Conservation (phyloP, 331 rosid species). For the Quercus lobata region DNA sequence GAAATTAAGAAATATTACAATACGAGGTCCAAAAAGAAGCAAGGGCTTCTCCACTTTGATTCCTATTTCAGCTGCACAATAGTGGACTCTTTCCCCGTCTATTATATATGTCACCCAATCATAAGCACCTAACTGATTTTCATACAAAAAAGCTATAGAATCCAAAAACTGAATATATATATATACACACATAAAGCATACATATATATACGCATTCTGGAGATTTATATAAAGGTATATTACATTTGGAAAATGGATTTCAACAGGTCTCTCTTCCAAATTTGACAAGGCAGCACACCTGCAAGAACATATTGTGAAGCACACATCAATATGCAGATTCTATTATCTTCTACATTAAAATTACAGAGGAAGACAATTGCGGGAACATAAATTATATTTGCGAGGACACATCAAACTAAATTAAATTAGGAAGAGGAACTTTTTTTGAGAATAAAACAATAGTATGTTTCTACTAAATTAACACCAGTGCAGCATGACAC, state of each 20-base stretch:
- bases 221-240: neutral
- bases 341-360: neutral
- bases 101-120: neutral
- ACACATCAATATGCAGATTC: neutral
- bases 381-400: neutral
- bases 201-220: conserved; percentile 11
- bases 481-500: neutral
- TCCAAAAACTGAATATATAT: conserved; percentile 23
- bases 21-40: neutral
- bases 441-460: neutral
- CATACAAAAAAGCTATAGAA: neutral
- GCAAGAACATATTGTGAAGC: neutral
- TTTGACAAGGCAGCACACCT: conserved; percentile 23
- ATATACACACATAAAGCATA: conserved; percentile 21
- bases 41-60: neutral
- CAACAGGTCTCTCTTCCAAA: neutral
- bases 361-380: neutral
- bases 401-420: neutral
- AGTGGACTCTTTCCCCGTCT: neutral
- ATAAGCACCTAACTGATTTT: neutral
- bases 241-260: conserved; percentile 2
- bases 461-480: neutral
- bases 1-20: neutral
- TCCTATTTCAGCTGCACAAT: neutral
- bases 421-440: neutral